Percentiles rank a stretch among this genome's conserved stretches.
These are phyloP conservation scores for Pichia nanzhaoensis DNA, from an alignment of 805 yeast genomes.

Conservation along the genomic window DNA sequence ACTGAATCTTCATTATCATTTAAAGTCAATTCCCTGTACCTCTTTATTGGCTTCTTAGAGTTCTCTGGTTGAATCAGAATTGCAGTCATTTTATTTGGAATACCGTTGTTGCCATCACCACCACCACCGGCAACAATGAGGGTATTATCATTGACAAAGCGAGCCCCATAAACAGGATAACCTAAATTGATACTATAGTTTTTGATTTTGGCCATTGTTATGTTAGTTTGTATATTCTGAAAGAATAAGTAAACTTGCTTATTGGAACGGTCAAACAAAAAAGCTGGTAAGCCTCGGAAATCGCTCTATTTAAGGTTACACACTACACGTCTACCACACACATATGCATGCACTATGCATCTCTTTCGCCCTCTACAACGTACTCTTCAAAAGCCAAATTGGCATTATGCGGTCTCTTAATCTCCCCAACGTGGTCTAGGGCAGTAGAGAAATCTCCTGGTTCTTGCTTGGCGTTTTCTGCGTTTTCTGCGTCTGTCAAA, in stretches of 20 bases:
- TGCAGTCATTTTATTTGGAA: slow-evolving; percentile 75
- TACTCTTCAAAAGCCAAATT: slow-evolving; percentile 24
- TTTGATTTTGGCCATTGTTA: slow-evolving; percentile 22
- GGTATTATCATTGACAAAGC: slow-evolving; percentile 53
- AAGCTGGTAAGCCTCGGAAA: neutral
- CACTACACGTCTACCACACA: too few relatives aligned
- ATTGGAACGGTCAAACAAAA: neutral
- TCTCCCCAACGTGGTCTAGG: slow-evolving; percentile 8
- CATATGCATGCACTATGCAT: too few relatives aligned
- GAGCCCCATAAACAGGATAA: slow-evolving; percentile 77
- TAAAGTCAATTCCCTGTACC: slow-evolving; percentile 49
- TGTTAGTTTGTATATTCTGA: neutral
- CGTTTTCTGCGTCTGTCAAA: too few relatives aligned
- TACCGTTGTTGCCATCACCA: slow-evolving; percentile 87
- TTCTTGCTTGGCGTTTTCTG: neutral
- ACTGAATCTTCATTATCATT: slow-evolving; percentile 77
- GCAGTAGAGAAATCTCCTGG: slow-evolving; percentile 11
- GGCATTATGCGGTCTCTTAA: neutral
- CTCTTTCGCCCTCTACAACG: slow-evolving; percentile 16
- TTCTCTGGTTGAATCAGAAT: slow-evolving; percentile 50
- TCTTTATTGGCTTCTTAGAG: slow-evolving; percentile 41
- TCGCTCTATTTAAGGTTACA: too few relatives aligned
- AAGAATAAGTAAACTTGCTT: neutral
- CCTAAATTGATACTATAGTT: slow-evolving; percentile 34
- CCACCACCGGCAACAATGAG: slow-evolving; percentile 89